These are phyloP conservation scores for Pythium aristosporum DNA, from an alignment of 352 stramenopile genomes.

Conservation along the genomic window DNA sequence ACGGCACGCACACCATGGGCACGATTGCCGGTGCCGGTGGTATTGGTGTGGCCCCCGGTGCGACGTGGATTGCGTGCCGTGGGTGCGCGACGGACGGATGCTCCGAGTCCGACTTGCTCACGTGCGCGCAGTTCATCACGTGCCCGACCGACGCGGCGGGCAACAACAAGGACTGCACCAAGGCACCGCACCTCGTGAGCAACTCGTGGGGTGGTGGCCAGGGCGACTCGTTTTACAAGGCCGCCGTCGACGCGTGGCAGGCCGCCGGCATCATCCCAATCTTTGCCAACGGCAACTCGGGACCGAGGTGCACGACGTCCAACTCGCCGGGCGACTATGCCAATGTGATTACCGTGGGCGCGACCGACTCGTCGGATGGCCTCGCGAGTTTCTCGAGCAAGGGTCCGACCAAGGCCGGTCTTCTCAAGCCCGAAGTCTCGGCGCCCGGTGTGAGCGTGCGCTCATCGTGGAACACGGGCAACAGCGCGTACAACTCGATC, in stretches of 20 bases:
- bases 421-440: constrained; percentile 32
- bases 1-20: constrained; percentile 26
- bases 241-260: constrained; percentile 21
- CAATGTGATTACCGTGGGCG: constrained; percentile 29
- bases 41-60: constrained; percentile 14
- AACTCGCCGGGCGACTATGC: constrained; percentile 20
- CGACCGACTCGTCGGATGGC: constrained; percentile 14
- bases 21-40: constrained; percentile 12
- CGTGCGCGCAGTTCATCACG: constrained; percentile 31
- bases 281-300: constrained; percentile 28
- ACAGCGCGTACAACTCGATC: constrained; percentile 20
- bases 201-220: constrained; percentile 30
- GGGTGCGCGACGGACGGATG: constrained; percentile 12
- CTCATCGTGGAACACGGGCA: constrained; percentile 17
- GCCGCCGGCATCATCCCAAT: constrained; percentile 29
- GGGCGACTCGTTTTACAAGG: constrained; percentile 14
- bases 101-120: constrained; percentile 23
- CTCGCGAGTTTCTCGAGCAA: constrained; percentile 24
- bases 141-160: constrained; percentile 26
- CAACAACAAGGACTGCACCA: constrained; percentile 17
- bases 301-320: constrained; percentile 13
- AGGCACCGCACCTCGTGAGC: constrained; percentile 27
- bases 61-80: constrained; percentile 13
- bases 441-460: constrained; percentile 15
- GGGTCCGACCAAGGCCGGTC: constrained; percentile 12